Evolutionary conservation across 345 rosid species (phyloP).

Genomic region (Crucihimalaya himalaica): DNA sequence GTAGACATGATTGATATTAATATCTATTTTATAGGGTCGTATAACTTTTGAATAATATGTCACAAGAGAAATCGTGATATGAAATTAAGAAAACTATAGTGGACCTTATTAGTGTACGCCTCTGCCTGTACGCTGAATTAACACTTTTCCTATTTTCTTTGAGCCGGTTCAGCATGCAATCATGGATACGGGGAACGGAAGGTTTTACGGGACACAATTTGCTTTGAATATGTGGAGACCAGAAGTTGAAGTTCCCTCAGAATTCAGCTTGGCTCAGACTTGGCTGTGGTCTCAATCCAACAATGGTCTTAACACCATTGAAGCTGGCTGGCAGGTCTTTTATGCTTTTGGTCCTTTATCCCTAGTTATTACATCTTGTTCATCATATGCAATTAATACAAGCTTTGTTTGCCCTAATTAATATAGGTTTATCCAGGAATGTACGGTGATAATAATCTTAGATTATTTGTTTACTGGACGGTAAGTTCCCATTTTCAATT

Average conservation of each 20-base stretch:
- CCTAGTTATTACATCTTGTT: background rate
- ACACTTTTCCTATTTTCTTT: background rate
- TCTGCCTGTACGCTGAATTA: background rate
- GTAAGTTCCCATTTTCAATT: conserved; percentile 39
- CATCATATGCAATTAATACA: background rate
- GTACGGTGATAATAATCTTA: conserved; percentile 56
- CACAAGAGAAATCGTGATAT: no score
- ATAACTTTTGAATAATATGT: no score
- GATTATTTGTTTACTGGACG: conserved; percentile 75
- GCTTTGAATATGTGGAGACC: conserved; percentile 61
- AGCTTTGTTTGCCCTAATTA: background rate
- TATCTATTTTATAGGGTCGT: no score
- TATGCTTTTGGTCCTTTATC: background rate
- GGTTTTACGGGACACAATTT: conserved; percentile 54
- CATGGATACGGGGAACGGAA: conserved; percentile 46
- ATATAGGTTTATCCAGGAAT: conserved; percentile 52
- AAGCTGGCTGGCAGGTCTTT: conserved; percentile 66
- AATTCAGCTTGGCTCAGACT: conserved; percentile 62
- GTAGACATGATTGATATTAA: background rate
- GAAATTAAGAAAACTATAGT: background rate
- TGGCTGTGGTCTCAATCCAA: conserved; percentile 45
- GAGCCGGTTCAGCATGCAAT: conserved; percentile 45
- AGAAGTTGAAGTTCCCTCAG: conserved; percentile 45
- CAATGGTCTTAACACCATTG: conserved; percentile 43
- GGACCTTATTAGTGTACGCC: background rate